Evolutionary conservation across 495 filamentous ascomycete species (phyloP), one percentile per base, ranked within the genome.

Genomic region (Cercophora sp.): DNA sequence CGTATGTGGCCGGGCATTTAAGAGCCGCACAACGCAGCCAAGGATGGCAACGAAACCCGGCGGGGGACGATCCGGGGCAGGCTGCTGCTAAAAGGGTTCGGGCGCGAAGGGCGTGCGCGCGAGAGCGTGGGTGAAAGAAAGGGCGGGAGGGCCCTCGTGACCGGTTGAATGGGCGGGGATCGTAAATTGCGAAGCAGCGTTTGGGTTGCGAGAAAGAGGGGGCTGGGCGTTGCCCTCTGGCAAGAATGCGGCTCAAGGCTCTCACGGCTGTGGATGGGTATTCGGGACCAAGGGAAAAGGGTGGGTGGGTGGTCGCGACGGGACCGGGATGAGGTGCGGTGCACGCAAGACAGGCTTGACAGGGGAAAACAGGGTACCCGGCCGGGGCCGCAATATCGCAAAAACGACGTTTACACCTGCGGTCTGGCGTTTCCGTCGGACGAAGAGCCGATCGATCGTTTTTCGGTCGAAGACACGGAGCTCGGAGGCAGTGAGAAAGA

Each of bases 201-300:
- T 32, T 34, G 29, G 39, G 26, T 44, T 54, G 41, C 51, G 54
- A 54, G 36, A 43, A 53, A 41, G 44, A 55, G 50, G 52, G 35
- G 52, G 32, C 32, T 34, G 29, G 46, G 11, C 19, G 19, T 19
- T 37, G 18, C 19, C 16, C 15, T 31, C 13, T 48, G 9, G 32
- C 52, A 42, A 56, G 56, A 56, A 54, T 60, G 59, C 62, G 59
- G 62, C 62, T 65, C 62, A 64, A 61, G 47, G 49, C 49, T 39
- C 52, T 57, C 47, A 58, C 40, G 54, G 57, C 46, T 51, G 54
- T 50, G 34, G 50, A 51, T 44, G 48, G 55, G 19, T 54, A 46
- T 54, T 60, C 53, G 58, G 53, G 43, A 54, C 35, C 49, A 47
- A 35, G 35, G 49, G 22, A 15, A 52, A 54, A 49, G 46, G 39